phyloP scores from a whole-genome alignment of 345 rosid species.

The Durio zibethinus region DNA sequence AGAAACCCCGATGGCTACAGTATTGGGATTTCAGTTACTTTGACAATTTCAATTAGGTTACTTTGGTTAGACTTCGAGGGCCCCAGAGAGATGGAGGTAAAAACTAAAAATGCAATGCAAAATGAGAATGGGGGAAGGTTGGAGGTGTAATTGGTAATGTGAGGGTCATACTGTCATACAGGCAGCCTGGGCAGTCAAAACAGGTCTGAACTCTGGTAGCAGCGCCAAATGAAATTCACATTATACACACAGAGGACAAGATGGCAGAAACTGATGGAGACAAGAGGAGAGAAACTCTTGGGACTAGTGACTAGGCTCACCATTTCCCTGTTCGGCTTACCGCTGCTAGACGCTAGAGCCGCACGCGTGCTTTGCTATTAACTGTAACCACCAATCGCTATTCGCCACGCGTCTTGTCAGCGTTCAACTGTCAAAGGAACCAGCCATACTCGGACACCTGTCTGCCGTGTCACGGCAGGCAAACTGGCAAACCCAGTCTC shows the following conservation, averaged over 20 bases:
- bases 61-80: neutral
- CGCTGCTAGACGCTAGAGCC: conserved; percentile 18
- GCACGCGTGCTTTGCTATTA: conserved; percentile 18
- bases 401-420: conserved; percentile 8
- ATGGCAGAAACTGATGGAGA: neutral
- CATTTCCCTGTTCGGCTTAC: conserved; percentile 5
- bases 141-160: neutral
- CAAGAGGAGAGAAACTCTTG: conserved; percentile 13
- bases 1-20: neutral
- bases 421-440: neutral
- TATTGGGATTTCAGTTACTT: neutral
- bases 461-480: neutral
- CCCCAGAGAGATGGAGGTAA: neutral
- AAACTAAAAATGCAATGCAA: too few relatives aligned
- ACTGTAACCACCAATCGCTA: neutral
- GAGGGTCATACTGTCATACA: neutral
- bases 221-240: neutral
- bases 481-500: neutral
- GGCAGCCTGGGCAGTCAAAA: neutral
- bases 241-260: neutral
- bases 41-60: neutral
- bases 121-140: neutral
- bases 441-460: neutral
- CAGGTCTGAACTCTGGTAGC: neutral
- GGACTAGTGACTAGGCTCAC: neutral